Percentiles rank a stretch among this genome's conserved stretches.
Conservation (phyloP, 352 stramenopile genomes). For the Discostella stelligera region DNA sequence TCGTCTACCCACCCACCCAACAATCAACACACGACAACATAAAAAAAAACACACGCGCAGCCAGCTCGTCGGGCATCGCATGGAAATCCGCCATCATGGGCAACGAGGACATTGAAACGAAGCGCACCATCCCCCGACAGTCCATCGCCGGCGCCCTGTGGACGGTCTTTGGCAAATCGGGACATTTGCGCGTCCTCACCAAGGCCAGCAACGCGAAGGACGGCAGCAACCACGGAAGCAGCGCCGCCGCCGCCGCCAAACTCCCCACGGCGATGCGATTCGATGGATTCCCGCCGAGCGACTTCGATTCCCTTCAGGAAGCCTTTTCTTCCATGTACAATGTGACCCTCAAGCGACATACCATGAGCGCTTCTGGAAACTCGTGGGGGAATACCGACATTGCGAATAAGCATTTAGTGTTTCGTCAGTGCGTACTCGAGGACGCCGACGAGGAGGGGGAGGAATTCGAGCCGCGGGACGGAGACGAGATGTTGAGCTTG, state of each 20-base stretch:
- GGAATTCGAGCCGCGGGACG: conserved; percentile 77
- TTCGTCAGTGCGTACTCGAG: conserved; percentile 77
- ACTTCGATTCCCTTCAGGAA: conserved; percentile 68
- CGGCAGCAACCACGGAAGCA: no score
- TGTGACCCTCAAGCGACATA: conserved; percentile 88
- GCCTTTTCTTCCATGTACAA: conserved; percentile 79
- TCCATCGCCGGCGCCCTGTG: conserved; percentile 66
- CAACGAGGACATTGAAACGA: conserved; percentile 52
- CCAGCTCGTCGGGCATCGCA: conserved; percentile 52
- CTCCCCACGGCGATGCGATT: conserved; percentile 65
- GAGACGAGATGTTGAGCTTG: conserved; percentile 82
- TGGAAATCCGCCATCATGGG: conserved; percentile 73
- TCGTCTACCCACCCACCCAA: no score
- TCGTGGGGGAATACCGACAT: conserved; percentile 95
- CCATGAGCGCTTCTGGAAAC: conserved; percentile 86
- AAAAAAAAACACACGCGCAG: no score
- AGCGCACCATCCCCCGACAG: conserved; percentile 40
- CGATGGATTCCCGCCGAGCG: conserved; percentile 76
- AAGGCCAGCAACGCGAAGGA: conserved; percentile 33
- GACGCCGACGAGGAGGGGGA: conserved; percentile 82
- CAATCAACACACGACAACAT: no score
- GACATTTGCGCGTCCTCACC: conserved; percentile 79
- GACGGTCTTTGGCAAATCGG: conserved; percentile 83
- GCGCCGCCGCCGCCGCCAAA: conserved; percentile 4
- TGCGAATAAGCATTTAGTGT: conserved; percentile 84